Evolutionary conservation across 192 early-diverging fungal species (phyloP), one percentile per base, ranked within the genome.

Genomic region (Chytriomyces sp.): DNA sequence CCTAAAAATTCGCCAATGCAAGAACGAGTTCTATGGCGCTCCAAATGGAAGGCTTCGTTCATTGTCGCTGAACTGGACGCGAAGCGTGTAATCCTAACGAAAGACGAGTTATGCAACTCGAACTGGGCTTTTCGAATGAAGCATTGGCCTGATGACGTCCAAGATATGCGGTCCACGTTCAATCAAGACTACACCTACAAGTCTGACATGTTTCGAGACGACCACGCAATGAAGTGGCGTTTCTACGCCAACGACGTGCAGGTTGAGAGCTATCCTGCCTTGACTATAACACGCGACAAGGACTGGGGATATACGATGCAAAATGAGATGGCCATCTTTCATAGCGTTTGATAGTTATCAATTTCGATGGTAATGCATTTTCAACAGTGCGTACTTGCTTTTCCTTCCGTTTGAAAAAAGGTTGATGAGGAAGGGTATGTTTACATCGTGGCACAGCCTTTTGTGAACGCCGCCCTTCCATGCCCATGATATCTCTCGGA

Each of bases 11-110:
- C 59, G 8, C 72, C 72, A 3, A n/a, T 10, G 8, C 72, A 73
- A 54, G 31, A 61, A 39, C 49, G 61, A 3, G 64, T 64, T 28
- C 22, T 30, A 34, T 73, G 72, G 72, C 36, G 59, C 30, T 55
- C 59, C 4, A 64, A 73, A 34, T 73, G 78, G 78, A 80, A 80
- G 63, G 68, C 66, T 19, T 71, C 49, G 31, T 80, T 74, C 36
- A 77, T 80, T 60, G 75, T 80, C 31, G 75, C 75, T n/a, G 75
- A 77, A 71, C 57, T 74, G 65, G 79, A 80, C 54, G 22, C 76
- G n/a, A 58, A 58, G 31, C 73, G 79, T 6, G 63, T 66, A n/a
- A 52, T 38, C 4, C 26, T 80, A 19, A 77, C 75, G 17, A 70
- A 74, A 26, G 71, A 80, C 19, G 79, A 80, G 40, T 66, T 80